Conservation (phyloP, 306 rosid species). For the Senna tora region DNA sequence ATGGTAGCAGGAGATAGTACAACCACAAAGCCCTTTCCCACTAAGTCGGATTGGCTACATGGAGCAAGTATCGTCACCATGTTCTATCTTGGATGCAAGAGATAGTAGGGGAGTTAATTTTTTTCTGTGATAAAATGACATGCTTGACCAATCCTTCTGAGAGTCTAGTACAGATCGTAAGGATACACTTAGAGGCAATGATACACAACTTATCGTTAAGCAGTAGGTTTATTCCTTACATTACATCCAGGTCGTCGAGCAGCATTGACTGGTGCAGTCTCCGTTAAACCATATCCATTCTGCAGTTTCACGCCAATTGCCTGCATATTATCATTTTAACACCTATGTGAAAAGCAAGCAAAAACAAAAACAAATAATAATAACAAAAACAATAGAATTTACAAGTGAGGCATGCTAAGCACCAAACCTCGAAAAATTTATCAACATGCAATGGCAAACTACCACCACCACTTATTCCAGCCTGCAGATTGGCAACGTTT, state of each 20-base stretch:
- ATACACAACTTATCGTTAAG: slow-evolving; percentile 13
- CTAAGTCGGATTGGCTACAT: too few relatives aligned
- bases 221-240: slow-evolving; percentile 54
- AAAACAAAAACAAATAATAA: background rate
- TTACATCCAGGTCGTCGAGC: slow-evolving; percentile 75
- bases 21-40: too few relatives aligned
- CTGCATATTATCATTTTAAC: slow-evolving; percentile 50
- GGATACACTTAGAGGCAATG: background rate
- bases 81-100: too few relatives aligned
- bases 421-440: slow-evolving; percentile 84
- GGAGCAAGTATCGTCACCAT: too few relatives aligned
- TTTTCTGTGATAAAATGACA: background rate
- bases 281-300: slow-evolving; percentile 97
- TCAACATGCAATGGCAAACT: slow-evolving; percentile 82
- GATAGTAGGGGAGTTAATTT: background rate
- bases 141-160: slow-evolving; percentile 17
- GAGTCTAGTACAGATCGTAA: slow-evolving; percentile 9
- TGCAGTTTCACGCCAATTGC: slow-evolving; percentile 85
- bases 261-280: slow-evolving; percentile 83
- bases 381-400: background rate
- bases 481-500: slow-evolving; percentile 64
- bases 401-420: slow-evolving; percentile 23
- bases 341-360: slow-evolving; percentile 11
- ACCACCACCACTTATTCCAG: slow-evolving; percentile 94
- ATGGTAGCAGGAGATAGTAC: background rate